These are phyloP conservation scores for Entamoeba moshkovskii DNA, from an alignment of 208 protist species.

Conservation along the genomic window DNA sequence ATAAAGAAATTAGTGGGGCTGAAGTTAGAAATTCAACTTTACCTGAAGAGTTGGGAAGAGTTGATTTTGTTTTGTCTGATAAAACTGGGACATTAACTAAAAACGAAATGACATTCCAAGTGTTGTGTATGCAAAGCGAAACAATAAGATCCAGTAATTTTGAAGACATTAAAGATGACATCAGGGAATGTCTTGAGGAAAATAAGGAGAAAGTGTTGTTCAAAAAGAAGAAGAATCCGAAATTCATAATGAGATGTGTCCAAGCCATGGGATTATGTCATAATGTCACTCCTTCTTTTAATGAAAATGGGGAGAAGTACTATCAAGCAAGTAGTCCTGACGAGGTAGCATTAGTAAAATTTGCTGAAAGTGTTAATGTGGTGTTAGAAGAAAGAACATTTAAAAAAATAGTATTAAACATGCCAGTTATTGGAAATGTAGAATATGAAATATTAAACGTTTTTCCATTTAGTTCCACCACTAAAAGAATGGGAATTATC, in stretches of 20 bases:
- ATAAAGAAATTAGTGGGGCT: slow-evolving; percentile 42
- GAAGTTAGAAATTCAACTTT: slow-evolving; percentile 78
- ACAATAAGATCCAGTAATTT: not conserved
- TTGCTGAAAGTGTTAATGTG: slow-evolving; percentile 59
- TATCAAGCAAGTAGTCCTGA: slow-evolving; percentile 61
- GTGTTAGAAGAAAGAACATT: slow-evolving; percentile 28
- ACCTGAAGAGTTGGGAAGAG: slow-evolving; percentile 85
- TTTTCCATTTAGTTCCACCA: slow-evolving; percentile 88
- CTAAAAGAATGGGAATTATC: slow-evolving; percentile 94
- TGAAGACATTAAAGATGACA: not conserved
- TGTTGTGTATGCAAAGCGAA: slow-evolving; percentile 27
- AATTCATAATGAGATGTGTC: not conserved
- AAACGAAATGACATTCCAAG: slow-evolving; percentile 70
- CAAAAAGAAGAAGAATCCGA: no score
- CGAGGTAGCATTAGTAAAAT: slow-evolving; percentile 77
- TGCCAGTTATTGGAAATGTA: slow-evolving; percentile 12
- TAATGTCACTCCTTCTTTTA: slow-evolving; percentile 75
- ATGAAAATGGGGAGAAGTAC: slow-evolving; percentile 39
- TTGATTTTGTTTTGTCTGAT: slow-evolving; percentile 85
- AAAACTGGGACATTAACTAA: slow-evolving; percentile 95
- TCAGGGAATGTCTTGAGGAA: no score
- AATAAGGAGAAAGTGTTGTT: no score
- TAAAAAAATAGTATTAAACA: slow-evolving; percentile 37
- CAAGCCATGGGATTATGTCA: slow-evolving; percentile 50
- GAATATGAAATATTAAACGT: slow-evolving; percentile 76